Evolutionary conservation across 2,329 filamentous ascomycete genomes (phyloP).

Genomic region (Epichloe coenophiala): DNA sequence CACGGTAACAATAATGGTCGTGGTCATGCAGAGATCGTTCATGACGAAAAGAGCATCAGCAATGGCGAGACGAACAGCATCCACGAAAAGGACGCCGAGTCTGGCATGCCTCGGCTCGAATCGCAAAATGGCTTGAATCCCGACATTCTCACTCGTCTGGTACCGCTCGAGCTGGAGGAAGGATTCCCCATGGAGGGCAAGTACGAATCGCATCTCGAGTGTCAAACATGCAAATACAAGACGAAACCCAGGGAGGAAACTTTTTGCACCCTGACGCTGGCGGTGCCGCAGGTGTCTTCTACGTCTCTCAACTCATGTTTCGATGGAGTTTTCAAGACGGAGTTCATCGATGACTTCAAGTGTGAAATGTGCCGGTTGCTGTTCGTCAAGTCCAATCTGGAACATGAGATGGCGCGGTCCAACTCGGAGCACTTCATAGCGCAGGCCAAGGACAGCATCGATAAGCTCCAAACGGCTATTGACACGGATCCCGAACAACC

Average conservation of each 20-base stretch:
- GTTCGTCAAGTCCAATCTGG: slow-evolving; percentile 56
- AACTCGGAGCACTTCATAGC: slow-evolving; percentile 37
- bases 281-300: slow-evolving; percentile 71
- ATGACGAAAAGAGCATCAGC: not conserved
- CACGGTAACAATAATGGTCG: slow-evolving; percentile 10
- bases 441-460: slow-evolving; percentile 43
- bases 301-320: slow-evolving; percentile 81
- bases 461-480: slow-evolving; percentile 55
- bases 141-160: slow-evolving; percentile 2
- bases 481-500: slow-evolving; percentile 69
- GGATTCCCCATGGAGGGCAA: slow-evolving; percentile 87
- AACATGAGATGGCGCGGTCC: slow-evolving; percentile 42
- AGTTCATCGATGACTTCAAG: slow-evolving; percentile 93
- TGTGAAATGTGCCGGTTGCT: slow-evolving; percentile 87
- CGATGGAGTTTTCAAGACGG: slow-evolving; percentile 85
- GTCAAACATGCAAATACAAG: slow-evolving; percentile 77
- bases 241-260: slow-evolving; percentile 71
- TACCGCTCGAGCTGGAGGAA: slow-evolving; percentile 39
- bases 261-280: slow-evolving; percentile 85
- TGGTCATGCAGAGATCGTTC: slow-evolving; percentile 2
- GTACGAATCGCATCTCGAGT: slow-evolving; percentile 91
- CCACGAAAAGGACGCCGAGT: not conserved
- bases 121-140: not conserved
- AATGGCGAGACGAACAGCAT: not conserved
- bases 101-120: not conserved